A percentile compares a stretch with the other conserved stretches of the same genome.
Evolutionary conservation across 148 eudicot species (phyloP).

Genomic region (Rhododendron griersonianum): DNA sequence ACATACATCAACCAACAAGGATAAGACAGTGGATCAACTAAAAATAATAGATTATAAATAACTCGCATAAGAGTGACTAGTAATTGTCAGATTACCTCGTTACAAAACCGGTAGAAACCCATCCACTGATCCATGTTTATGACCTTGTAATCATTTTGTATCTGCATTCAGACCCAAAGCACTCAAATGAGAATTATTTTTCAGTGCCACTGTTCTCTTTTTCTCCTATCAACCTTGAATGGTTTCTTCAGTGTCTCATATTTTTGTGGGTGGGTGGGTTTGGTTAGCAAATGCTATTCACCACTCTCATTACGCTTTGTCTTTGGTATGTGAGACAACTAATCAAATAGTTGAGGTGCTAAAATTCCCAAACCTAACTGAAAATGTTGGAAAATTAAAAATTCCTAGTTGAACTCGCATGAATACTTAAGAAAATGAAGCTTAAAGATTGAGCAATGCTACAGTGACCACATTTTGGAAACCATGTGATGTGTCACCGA

Average conservation of each 20-base stretch:
- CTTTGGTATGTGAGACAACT: background rate
- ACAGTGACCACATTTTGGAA: background rate
- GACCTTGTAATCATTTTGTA: conserved; percentile 86
- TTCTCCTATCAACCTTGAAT: background rate
- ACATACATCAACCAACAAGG: background rate
- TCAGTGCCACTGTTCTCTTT: background rate
- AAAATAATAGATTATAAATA: background rate
- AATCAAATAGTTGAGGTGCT: background rate
- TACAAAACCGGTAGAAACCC: conserved; percentile 86
- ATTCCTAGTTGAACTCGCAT: background rate
- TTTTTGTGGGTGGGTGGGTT: background rate
- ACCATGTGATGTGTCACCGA: background rate
- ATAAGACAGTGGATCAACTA: background rate
- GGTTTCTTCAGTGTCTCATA: background rate
- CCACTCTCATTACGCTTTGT: background rate
- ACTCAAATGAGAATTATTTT: conserved; percentile 9
- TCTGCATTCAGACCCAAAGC: conserved; percentile 34
- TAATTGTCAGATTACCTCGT: conserved; percentile 50
- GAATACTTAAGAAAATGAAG: background rate
- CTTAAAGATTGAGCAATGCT: background rate
- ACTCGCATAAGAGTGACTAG: background rate
- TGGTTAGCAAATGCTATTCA: background rate
- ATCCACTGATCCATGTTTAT: conserved; percentile 97
- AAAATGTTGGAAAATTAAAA: background rate
- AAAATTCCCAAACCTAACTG: background rate